phyloP scores from a whole-genome alignment of 805 yeast species.

The Metschnikowia bowlesiae region DNA sequence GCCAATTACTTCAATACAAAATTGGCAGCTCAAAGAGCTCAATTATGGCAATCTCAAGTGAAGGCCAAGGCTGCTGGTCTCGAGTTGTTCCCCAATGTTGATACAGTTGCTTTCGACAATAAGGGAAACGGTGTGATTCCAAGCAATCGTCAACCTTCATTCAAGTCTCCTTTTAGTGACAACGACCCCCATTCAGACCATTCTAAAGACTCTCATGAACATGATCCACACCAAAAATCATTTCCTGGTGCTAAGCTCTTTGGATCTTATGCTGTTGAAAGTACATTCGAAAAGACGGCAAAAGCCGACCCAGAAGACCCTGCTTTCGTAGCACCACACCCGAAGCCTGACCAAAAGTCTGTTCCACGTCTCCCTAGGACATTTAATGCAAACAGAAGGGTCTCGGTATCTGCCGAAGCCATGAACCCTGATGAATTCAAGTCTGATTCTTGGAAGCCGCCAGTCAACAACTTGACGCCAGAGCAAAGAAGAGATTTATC shows the following conservation, averaged over 20 bases:
- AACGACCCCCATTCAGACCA: slow-evolving; percentile 58
- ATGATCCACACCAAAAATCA: background rate
- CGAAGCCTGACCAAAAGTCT: slow-evolving; percentile 18
- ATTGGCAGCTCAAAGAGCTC: slow-evolving; percentile 55
- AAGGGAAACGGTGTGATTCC: slow-evolving; percentile 23
- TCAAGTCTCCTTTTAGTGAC: slow-evolving; percentile 60
- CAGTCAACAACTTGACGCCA: slow-evolving; percentile 55
- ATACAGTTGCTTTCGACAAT: slow-evolving; percentile 29
- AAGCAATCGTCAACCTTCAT: slow-evolving; percentile 40
- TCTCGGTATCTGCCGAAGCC: slow-evolving; percentile 88
- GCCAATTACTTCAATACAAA: slow-evolving; percentile 65
- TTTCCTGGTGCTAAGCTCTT: slow-evolving; percentile 18
- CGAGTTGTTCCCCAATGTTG: slow-evolving; percentile 39
- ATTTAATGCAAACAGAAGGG: slow-evolving; percentile 78
- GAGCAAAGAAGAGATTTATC: slow-evolving; percentile 68
- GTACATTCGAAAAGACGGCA: slow-evolving; percentile 12
- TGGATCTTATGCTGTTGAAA: slow-evolving; percentile 8
- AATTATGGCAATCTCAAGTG: slow-evolving; percentile 47
- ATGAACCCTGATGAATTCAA: slow-evolving; percentile 67
- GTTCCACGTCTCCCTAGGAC: slow-evolving; percentile 46
- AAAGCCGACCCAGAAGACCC: slow-evolving; percentile 29
- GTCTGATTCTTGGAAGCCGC: slow-evolving; percentile 68
- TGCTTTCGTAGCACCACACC: slow-evolving; percentile 11
- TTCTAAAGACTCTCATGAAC: slow-evolving; percentile 27
- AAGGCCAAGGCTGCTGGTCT: slow-evolving; percentile 50